Evolutionary conservation across 192 early-diverging fungal genomes (phyloP).

Genomic region (Obelidium mucronatum): DNA sequence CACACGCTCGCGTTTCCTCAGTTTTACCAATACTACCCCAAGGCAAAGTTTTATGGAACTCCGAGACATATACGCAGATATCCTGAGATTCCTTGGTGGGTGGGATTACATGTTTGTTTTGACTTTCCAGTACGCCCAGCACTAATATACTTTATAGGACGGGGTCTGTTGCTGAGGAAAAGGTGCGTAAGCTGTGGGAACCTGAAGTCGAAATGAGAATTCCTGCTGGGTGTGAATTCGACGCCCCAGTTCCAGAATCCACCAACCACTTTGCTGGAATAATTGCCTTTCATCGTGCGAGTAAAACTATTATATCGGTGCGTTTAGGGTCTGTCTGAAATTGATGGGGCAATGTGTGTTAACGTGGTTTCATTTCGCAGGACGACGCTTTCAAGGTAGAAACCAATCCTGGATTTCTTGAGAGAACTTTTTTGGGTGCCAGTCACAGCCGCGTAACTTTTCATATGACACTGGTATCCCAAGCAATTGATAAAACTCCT

Average conservation of each 20-base stretch:
- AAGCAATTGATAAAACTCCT: constrained; percentile 24
- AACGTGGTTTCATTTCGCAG: background rate
- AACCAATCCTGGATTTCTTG: constrained; percentile 6
- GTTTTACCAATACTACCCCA: constrained; percentile 19
- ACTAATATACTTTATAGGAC: background rate
- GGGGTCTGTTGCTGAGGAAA: background rate
- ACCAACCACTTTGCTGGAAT: constrained; percentile 33
- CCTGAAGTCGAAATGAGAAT: background rate
- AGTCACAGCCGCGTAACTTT: constrained; percentile 10
- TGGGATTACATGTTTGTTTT: background rate
- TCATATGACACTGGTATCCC: constrained; percentile 17
- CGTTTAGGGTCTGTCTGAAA: too few species aligned
- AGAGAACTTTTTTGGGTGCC: background rate
- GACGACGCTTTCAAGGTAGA: constrained; percentile 24
- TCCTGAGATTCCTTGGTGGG: constrained; percentile 20
- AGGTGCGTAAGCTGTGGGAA: background rate
- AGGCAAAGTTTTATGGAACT: constrained; percentile 36
- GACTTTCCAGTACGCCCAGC: background rate
- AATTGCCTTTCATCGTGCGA: constrained; percentile 33
- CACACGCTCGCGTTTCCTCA: constrained; percentile 34
- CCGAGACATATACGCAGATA: constrained; percentile 29
- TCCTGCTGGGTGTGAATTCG: constrained; percentile 31
- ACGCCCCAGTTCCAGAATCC: constrained; percentile 16
- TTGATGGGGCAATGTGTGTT: too few species aligned
- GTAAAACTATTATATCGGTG: constrained; percentile 32